Percentiles rank a stretch among this genome's conserved stretches.
phyloP scores from a whole-genome alignment of 2,329 filamentous ascomycete species.

The Talaromyces sp. region DNA sequence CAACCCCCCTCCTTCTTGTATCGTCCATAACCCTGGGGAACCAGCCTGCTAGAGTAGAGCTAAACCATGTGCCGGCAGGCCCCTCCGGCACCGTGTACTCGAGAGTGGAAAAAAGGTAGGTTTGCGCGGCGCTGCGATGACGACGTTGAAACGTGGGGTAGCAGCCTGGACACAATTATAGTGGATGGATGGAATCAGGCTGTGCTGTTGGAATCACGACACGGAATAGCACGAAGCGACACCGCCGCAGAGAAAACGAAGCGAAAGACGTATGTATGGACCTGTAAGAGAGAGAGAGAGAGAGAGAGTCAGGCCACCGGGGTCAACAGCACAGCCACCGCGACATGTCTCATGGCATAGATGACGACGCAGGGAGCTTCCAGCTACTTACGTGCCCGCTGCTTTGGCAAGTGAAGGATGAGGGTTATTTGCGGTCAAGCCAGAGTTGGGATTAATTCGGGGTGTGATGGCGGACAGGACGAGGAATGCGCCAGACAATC shows the following conservation, averaged over 20 bases:
- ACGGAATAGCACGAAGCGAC: not conserved
- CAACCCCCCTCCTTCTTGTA: slow-evolving; percentile 26
- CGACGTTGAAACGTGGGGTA: not conserved
- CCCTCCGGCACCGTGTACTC: not conserved
- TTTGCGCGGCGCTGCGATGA: not conserved
- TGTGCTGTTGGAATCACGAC: not conserved
- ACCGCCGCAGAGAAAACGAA: not conserved
- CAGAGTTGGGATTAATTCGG: not conserved
- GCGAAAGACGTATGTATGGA: not conserved
- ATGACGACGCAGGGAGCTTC: not conserved
- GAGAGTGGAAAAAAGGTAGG: not conserved
- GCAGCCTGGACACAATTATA: not conserved
- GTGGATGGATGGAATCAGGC: not conserved
- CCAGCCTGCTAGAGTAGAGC: slow-evolving; percentile 20
- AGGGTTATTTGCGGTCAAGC: not conserved
- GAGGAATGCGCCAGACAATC: not conserved
- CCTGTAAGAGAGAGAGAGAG: not conserved
- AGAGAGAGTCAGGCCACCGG: not conserved
- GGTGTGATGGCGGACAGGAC: not conserved
- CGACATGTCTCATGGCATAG: not conserved
- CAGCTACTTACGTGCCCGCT: not conserved
- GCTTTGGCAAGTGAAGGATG: not conserved
- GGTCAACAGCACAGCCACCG: not conserved
- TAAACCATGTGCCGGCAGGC: slow-evolving; percentile 25
- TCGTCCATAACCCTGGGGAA: slow-evolving; percentile 32